These are phyloP conservation scores for Senna siamea DNA, from an alignment of 306 rosid species.

Conservation along the genomic window DNA sequence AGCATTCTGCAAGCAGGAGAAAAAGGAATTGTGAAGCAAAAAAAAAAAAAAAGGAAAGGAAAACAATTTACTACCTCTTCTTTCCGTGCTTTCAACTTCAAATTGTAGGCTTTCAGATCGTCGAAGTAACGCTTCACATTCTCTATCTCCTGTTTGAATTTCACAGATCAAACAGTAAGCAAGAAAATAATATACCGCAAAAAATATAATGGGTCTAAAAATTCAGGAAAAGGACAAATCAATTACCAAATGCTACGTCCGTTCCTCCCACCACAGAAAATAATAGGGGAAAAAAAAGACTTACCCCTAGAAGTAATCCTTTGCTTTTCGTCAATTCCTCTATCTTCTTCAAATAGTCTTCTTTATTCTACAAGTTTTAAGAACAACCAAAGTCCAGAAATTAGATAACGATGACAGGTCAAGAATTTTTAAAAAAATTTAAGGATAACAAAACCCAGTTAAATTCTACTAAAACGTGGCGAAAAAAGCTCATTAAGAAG, in stretches of 20 bases:
- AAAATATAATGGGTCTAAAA: too few relatives aligned
- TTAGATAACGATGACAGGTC: background rate
- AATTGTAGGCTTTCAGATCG: constrained; percentile 39
- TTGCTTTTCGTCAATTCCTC: constrained; percentile 37
- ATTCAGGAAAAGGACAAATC: background rate
- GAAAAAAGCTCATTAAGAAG: background rate
- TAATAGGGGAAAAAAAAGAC: background rate
- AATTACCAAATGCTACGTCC: constrained; percentile 1
- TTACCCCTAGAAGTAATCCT: constrained; percentile 44
- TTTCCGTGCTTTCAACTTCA: constrained; percentile 48
- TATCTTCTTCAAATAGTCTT: constrained; percentile 39
- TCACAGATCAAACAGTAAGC: constrained; percentile 10
- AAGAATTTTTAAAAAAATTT: too few relatives aligned
- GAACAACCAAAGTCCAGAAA: background rate
- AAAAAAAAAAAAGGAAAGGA: background rate
- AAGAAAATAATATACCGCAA: background rate
- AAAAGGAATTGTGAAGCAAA: background rate
- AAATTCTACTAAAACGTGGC: background rate
- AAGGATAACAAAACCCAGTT: background rate
- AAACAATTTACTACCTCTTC: constrained; percentile 45
- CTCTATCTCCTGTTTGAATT: constrained; percentile 52
- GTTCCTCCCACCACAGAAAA: background rate
- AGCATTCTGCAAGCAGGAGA: background rate
- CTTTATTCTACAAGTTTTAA: constrained; percentile 48
- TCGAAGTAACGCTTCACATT: constrained; percentile 38